phyloP scores from a whole-genome alignment of 2,329 filamentous ascomycete genomes.

The Hawksworthiomyces lignivorus region DNA sequence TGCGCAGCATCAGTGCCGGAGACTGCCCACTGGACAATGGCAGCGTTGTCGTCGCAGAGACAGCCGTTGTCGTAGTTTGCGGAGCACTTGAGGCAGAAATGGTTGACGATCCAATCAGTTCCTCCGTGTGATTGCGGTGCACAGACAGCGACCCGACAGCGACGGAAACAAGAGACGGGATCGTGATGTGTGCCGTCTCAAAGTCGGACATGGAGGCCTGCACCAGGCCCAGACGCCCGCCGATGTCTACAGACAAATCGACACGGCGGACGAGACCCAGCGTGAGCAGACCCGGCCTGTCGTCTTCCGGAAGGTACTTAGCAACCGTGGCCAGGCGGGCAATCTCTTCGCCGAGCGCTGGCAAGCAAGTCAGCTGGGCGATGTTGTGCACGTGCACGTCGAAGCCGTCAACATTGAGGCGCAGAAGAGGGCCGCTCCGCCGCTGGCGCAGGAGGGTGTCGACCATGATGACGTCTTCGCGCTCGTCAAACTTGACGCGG shows the following conservation, averaged over 20 bases:
- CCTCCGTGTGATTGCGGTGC: constrained; percentile 58
- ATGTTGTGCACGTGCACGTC: constrained; percentile 56
- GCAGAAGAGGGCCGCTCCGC: constrained; percentile 75
- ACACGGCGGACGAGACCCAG: constrained; percentile 60
- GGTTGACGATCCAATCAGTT: constrained; percentile 54
- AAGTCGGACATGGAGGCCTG: constrained; percentile 52
- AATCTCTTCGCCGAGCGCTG: constrained; percentile 68
- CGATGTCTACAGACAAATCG: constrained; percentile 54
- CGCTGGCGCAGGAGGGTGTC: constrained; percentile 84
- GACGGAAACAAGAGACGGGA: constrained; percentile 77
- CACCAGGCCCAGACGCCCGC: constrained; percentile 59
- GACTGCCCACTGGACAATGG: neutral
- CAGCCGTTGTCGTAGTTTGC: neutral
- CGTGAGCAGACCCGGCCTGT: constrained; percentile 79
- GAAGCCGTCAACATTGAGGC: constrained; percentile 58
- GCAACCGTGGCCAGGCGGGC: constrained; percentile 77
- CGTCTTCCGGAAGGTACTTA: constrained; percentile 93
- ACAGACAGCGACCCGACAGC: constrained; percentile 58
- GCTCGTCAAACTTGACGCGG: constrained; percentile 76
- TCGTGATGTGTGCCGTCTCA: constrained; percentile 72
- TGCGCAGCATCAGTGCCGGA: constrained; percentile 72
- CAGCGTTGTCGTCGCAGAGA: constrained; percentile 12
- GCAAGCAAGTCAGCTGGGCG: constrained; percentile 58
- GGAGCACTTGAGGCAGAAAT: constrained; percentile 16
- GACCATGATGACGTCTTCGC: constrained; percentile 88